Evolutionary conservation across 345 rosid species (phyloP), one percentile per base, ranked within the genome.

Genomic region (Cardamine chenopodiifolia): DNA sequence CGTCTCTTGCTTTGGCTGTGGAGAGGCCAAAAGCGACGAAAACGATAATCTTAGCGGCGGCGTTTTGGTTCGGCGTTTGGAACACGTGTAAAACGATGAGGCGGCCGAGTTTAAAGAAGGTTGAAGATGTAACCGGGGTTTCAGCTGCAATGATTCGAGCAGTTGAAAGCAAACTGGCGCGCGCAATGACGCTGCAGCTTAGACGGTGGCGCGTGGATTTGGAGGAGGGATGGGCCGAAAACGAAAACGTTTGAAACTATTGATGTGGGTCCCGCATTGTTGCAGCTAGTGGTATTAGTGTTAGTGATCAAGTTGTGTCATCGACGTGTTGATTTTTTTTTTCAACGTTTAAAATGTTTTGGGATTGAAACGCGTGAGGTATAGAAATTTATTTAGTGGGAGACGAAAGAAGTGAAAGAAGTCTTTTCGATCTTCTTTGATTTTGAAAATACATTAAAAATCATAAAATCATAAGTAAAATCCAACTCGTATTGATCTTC

Each of bases 151-250:
- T 28, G 75, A 68, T 74, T 32, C 14, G 64, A 49, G 62, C 79
- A 4, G 50, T 56, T 7, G 74, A 79, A 58, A 14, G 17, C 8
- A 79, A 57, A 61, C 15, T 79, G 47, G 74, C 72, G 31, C 82
- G 82, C 53, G 75, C 15, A 3, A 13, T 62, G 35, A 62, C 73
- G 74, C 4, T 67, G 1, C 55, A 40, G 15, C 20, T 78, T 15
- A 71, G 65, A 11, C 56, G 50, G 34, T 72, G 68, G 68, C 72
- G 69, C 58, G 44, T 72, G 50, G 75, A 79, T 8, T 68, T 50
- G 12, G 60, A 68, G 17, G 82, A 79, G 34, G 82, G 82, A 12
- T 79, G 79, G 82, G 82, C 74, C 0, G 79, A 79, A 73, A 70
- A 65, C 71, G 80, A 71, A 59, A 18, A 28, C 57, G 68, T 63